Evolutionary conservation across 768 basidiomycete species (phyloP), one percentile per base, ranked within the genome.

Genomic region (Saitozyma podzolica): DNA sequence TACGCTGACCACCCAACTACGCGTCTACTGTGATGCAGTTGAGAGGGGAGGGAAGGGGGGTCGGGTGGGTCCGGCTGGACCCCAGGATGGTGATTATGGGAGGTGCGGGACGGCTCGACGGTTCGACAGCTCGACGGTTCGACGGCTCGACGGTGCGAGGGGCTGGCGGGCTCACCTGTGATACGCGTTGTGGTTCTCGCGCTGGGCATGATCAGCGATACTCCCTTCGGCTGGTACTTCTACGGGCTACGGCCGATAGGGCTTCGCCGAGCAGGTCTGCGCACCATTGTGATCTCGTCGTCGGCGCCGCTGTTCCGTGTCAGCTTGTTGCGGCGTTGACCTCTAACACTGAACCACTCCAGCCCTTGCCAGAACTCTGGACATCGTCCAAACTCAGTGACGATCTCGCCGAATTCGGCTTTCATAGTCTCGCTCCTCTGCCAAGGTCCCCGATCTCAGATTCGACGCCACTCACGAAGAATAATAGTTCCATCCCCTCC

Each of bases 121-220:
- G n/a, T n/a, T n/a, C n/a, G n/a, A n/a, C n/a, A n/a, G n/a, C n/a
- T n/a, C n/a, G n/a, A n/a, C n/a, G n/a, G n/a, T n/a, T n/a, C n/a
- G n/a, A n/a, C n/a, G n/a, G n/a, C n/a, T n/a, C n/a, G n/a, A n/a
- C n/a, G n/a, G n/a, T n/a, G n/a, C n/a, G n/a, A n/a, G n/a, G n/a
- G n/a, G n/a, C n/a, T n/a, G n/a, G n/a, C 29, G 29, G 29, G 67
- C 71, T 42, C 42, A 88, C 90, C 94, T 84, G 69, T 97, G 94
- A 74, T 89, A 98, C 2, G 93, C 94, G 56, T 87, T 84, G 64
- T 91, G 91, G 70, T 96, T 96, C 79, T 95, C 92, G 54, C 92
- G 84, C 65, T 68, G 43, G 5, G 14, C 10, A 9, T 45, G 9
- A 41, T 63, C 56, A 63, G 56, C 41, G 19, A 29, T 29, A 2